phyloP scores from a whole-genome alignment of 1,284 basidiomycete genomes.

The Schizopora paradoxa region DNA sequence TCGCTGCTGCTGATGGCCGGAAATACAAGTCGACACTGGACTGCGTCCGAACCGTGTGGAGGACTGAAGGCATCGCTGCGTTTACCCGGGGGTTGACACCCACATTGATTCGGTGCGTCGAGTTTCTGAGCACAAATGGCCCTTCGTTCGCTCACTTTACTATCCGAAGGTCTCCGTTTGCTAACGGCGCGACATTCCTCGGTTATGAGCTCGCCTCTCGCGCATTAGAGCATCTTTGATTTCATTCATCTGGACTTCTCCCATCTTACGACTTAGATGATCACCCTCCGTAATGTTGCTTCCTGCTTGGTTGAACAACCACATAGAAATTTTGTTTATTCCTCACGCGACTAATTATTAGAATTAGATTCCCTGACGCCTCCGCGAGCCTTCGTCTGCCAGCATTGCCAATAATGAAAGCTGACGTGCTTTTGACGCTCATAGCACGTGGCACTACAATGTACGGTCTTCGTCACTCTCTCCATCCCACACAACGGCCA shows the following conservation, averaged over 20 bases:
- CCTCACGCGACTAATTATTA: background rate
- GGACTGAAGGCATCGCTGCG: conserved; percentile 75
- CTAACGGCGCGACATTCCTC: conserved; percentile 91
- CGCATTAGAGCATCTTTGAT: conserved; percentile 14
- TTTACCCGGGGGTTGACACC: conserved; percentile 89
- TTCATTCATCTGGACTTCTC: background rate
- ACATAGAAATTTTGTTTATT: background rate
- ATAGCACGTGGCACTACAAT: too few species aligned
- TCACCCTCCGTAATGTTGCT: background rate
- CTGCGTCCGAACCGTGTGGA: conserved; percentile 79
- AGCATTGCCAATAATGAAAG: too few species aligned
- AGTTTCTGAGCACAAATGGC: background rate
- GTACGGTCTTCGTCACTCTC: too few species aligned
- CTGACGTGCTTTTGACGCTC: too few species aligned
- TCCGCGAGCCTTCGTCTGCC: too few species aligned
- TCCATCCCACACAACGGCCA: too few species aligned
- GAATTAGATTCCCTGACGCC: background rate
- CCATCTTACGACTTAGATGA: background rate
- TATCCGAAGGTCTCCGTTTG: conserved; percentile 58
- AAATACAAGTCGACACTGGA: conserved; percentile 81
- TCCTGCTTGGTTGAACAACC: background rate
- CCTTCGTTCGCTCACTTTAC: background rate
- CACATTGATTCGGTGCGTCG: conserved; percentile 86
- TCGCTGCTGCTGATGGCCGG: conserved; percentile 65
- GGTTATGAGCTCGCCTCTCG: conserved; percentile 87